A percentile compares a stretch with the other conserved stretches of the same genome.
Conservation (phyloP, 257 asterid genomes). For the Solanum commersonii region DNA sequence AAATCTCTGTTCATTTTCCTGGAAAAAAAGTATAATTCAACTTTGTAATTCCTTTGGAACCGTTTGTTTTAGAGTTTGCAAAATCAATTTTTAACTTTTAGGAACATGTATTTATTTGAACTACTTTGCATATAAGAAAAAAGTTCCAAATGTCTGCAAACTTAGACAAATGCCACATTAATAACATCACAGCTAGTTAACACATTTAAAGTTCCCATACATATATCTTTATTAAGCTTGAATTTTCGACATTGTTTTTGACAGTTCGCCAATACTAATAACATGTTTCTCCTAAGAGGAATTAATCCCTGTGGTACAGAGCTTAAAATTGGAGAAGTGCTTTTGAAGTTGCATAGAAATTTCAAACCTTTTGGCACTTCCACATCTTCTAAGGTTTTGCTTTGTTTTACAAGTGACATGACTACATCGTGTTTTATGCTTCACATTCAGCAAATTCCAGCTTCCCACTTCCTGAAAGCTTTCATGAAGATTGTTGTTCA, state of each 20-base stretch:
- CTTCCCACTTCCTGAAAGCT: not conserved
- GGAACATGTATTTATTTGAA: not conserved
- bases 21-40: not conserved
- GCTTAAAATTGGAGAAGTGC: not conserved
- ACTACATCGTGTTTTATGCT: not conserved
- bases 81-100: not conserved
- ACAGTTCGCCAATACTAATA: not conserved
- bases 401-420: not conserved
- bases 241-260: not conserved
- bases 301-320: not conserved
- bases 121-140: not conserved
- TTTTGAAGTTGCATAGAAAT: not conserved
- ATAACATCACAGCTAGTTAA: not conserved
- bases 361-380: not conserved
- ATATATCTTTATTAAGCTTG: not conserved
- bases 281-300: not conserved
- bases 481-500: not conserved
- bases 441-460: not conserved
- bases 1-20: not conserved
- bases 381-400: not conserved
- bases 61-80: not conserved
- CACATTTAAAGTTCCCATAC: not conserved
- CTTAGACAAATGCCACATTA: not conserved
- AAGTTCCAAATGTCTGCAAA: not conserved
- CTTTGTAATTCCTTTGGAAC: not conserved